Percentiles rank a stretch among this genome's conserved stretches.
These are phyloP conservation scores for Orbilia quercus DNA, from an alignment of 2,329 filamentous ascomycete species.

Conservation along the genomic window DNA sequence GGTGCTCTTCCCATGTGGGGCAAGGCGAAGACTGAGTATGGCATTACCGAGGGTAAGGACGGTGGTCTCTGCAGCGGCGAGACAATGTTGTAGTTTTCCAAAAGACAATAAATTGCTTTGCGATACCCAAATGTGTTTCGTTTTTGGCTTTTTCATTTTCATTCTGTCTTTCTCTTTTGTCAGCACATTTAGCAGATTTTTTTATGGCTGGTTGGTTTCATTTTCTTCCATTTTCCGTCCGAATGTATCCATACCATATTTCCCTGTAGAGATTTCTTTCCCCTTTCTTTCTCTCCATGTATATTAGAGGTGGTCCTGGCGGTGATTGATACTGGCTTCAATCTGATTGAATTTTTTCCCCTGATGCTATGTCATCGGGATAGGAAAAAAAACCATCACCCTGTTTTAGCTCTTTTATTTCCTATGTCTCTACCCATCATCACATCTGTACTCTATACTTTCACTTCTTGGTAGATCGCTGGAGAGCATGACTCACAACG, in stretches of 20 bases:
- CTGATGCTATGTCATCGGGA: neutral
- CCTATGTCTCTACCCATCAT: slow-evolving; percentile 6
- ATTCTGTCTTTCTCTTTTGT: slow-evolving; percentile 13
- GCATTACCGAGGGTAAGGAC: slow-evolving; percentile 42
- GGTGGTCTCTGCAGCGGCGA: slow-evolving; percentile 49
- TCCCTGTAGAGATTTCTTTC: slow-evolving; percentile 33
- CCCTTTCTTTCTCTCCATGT: slow-evolving; percentile 9
- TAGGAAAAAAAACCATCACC: slow-evolving; percentile 15
- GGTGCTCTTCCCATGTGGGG: slow-evolving; percentile 43
- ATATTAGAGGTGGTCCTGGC: slow-evolving; percentile 28
- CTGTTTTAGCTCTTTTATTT: slow-evolving; percentile 15
- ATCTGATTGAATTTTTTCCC: slow-evolving; percentile 11
- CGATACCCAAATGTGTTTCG: slow-evolving; percentile 35
- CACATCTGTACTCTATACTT: neutral
- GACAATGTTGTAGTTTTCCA: slow-evolving; percentile 18
- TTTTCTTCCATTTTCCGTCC: neutral
- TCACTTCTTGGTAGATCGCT: slow-evolving; percentile 47
- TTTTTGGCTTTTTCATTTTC: slow-evolving; percentile 28
- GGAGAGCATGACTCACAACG: slow-evolving; percentile 18
- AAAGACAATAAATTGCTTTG: slow-evolving; percentile 4
- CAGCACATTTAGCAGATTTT: slow-evolving; percentile 23
- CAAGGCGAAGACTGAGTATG: slow-evolving; percentile 43
- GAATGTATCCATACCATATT: neutral
- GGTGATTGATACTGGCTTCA: slow-evolving; percentile 11
- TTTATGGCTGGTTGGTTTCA: neutral